Conservation (phyloP, 306 rosid genomes). For the Vigna hirtella region DNA sequence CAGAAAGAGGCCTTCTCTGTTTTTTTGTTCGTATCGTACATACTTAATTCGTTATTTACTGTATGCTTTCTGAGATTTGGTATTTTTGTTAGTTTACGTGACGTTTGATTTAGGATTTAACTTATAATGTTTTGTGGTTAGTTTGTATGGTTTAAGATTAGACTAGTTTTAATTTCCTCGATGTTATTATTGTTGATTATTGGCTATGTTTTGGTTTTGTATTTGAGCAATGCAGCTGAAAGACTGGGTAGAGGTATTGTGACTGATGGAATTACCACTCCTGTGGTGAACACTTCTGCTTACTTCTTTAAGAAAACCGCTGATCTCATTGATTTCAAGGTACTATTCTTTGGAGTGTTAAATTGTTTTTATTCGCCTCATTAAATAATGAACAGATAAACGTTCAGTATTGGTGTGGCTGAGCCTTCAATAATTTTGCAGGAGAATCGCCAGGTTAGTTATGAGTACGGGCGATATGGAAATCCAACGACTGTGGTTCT, state of each 20-base stretch:
- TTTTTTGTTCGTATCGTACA: neutral
- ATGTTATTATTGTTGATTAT: neutral
- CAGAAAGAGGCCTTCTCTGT: neutral
- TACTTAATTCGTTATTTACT: neutral
- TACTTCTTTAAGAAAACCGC: conserved; percentile 83
- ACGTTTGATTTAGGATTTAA: neutral
- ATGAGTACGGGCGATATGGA: conserved; percentile 96
- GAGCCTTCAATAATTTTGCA: conserved; percentile 36
- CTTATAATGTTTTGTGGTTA: neutral
- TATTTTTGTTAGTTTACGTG: neutral
- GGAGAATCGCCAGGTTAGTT: conserved; percentile 86
- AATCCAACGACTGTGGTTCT: conserved; percentile 89
- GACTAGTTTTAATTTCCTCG: neutral
- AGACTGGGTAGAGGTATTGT: conserved; percentile 91
- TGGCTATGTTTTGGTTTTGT: conserved; percentile 38
- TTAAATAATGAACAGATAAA: conserved; percentile 3
- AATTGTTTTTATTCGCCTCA: neutral
- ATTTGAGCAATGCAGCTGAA: conserved; percentile 68
- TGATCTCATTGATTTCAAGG: conserved; percentile 93
- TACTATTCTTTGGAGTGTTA: conserved; percentile 23
- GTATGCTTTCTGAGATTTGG: neutral
- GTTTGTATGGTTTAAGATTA: neutral
- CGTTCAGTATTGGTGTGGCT: neutral
- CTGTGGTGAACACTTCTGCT: conserved; percentile 95
- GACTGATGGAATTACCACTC: conserved; percentile 94